Percentiles rank a stretch among this genome's conserved stretches.
These are phyloP conservation scores for Thermochaetoides dissita DNA, from an alignment of 2,329 filamentous ascomycete species.

Conservation along the genomic window DNA sequence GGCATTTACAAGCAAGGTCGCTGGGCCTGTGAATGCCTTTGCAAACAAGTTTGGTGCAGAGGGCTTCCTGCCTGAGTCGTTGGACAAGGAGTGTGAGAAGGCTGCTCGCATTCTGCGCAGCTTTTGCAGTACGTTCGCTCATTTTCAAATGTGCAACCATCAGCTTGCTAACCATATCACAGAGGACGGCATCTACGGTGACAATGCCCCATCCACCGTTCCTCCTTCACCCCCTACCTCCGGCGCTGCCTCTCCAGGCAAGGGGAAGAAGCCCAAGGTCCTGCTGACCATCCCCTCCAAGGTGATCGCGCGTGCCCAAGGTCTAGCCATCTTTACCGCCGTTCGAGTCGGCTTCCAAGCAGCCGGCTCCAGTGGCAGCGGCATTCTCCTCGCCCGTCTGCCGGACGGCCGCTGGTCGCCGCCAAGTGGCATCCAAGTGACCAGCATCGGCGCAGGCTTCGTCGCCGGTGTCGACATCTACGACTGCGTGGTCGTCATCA, in stretches of 20 bases:
- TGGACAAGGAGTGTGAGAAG: slow-evolving; percentile 87
- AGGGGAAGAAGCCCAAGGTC: slow-evolving; percentile 30
- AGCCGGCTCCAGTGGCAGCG: slow-evolving; percentile 52
- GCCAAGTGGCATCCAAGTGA: slow-evolving; percentile 68
- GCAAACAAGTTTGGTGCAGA: slow-evolving; percentile 73
- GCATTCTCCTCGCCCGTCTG: slow-evolving; percentile 47
- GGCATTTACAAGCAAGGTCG: slow-evolving; percentile 31
- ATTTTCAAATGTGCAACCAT: neutral
- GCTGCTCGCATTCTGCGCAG: slow-evolving; percentile 68
- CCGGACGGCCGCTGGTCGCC: slow-evolving; percentile 61
- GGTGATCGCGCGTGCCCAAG: slow-evolving; percentile 51
- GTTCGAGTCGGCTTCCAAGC: slow-evolving; percentile 53
- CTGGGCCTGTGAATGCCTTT: slow-evolving; percentile 64
- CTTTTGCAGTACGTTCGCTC: slow-evolving; percentile 58
- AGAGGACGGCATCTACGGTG: slow-evolving; percentile 40
- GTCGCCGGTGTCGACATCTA: slow-evolving; percentile 75
- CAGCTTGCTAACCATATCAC: neutral
- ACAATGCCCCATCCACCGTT: slow-evolving; percentile 17
- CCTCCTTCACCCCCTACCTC: slow-evolving; percentile 13
- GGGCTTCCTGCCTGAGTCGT: slow-evolving; percentile 70
- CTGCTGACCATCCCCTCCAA: slow-evolving; percentile 40
- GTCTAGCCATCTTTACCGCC: slow-evolving; percentile 59
- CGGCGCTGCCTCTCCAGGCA: slow-evolving; percentile 14
- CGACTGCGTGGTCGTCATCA: slow-evolving; percentile 79
- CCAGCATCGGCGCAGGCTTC: slow-evolving; percentile 67